Conservation (phyloP, 108 stramenopile genomes). For the Chaetoceros muelleri region DNA sequence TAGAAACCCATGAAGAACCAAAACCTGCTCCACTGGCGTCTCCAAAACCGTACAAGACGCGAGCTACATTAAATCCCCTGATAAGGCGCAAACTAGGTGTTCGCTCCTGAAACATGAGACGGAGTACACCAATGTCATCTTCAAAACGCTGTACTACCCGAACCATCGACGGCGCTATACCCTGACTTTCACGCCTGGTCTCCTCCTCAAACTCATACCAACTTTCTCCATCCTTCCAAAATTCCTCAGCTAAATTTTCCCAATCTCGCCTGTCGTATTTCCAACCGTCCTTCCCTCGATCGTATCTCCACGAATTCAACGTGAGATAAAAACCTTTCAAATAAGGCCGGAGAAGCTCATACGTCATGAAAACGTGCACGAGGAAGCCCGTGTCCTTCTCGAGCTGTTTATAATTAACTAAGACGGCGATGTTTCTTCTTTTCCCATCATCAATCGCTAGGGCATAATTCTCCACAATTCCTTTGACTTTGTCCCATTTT, state of each 20-base stretch:
- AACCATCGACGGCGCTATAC: too few relatives aligned
- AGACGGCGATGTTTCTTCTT: background rate
- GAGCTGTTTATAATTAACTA: slow-evolving; percentile 15
- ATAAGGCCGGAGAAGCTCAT: slow-evolving; percentile 23
- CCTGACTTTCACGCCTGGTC: too few relatives aligned
- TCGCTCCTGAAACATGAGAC: background rate
- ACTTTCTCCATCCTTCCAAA: background rate
- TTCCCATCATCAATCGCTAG: background rate
- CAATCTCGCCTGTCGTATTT: slow-evolving; percentile 1
- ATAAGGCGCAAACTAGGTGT: background rate
- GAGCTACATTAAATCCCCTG: background rate
- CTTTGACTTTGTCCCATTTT: slow-evolving; percentile 21
- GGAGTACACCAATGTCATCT: slow-evolving; percentile 16
- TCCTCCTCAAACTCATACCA: too few relatives aligned
- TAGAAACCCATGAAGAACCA: slow-evolving; percentile 12
- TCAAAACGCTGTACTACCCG: slow-evolving; percentile 14
- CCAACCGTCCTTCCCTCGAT: slow-evolving; percentile 39
- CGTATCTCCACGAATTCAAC: slow-evolving; percentile 18
- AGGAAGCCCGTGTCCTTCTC: slow-evolving; percentile 22
- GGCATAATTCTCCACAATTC: slow-evolving; percentile 3
- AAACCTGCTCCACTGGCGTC: slow-evolving; percentile 33
- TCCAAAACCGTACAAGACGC: slow-evolving; percentile 24
- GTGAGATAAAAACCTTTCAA: slow-evolving; percentile 40
- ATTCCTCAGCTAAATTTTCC: too few relatives aligned
- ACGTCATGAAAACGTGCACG: slow-evolving; percentile 26